A percentile compares a stretch with the other conserved stretches of the same genome.
These are phyloP conservation scores for Saccharomycopsis lassenensis DNA, from an alignment of 805 yeast genomes.

Conservation along the genomic window DNA sequence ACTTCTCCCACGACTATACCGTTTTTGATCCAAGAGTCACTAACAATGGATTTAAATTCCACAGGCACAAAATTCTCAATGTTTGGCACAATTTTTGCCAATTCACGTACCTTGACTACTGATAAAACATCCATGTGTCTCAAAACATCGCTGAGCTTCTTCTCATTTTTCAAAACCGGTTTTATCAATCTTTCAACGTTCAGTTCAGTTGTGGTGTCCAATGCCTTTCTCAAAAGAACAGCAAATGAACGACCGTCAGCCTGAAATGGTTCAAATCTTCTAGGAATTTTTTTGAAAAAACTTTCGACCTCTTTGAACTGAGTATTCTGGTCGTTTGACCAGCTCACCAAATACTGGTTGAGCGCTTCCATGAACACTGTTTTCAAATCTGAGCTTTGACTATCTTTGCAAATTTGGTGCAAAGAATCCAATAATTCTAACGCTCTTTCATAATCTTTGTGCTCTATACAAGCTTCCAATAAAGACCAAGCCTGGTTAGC, in stretches of 20 bases:
- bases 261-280: slow-evolving; percentile 24
- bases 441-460: slow-evolving; percentile 60
- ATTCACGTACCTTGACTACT: no score
- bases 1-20: slow-evolving; percentile 7
- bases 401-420: slow-evolving; percentile 40
- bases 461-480: slow-evolving; percentile 65
- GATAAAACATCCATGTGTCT: slow-evolving; percentile 36
- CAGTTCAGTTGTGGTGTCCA: slow-evolving; percentile 15
- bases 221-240: slow-evolving; percentile 40
- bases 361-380: slow-evolving; percentile 56
- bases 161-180: slow-evolving; percentile 19
- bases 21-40: slow-evolving; percentile 7
- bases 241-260: slow-evolving; percentile 53
- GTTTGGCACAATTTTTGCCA: slow-evolving; percentile 18
- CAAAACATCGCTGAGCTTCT: slow-evolving; percentile 25
- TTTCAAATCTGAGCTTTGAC: no score
- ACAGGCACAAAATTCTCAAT: slow-evolving; percentile 26
- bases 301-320: slow-evolving; percentile 33
- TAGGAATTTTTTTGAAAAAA: slow-evolving; percentile 28
- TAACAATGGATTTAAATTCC: slow-evolving; percentile 26
- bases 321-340: slow-evolving; percentile 31
- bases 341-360: slow-evolving; percentile 46
- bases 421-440: slow-evolving; percentile 54
- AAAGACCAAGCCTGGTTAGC: slow-evolving; percentile 63
- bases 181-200: slow-evolving; percentile 9